Evolutionary conservation across 805 yeast species (phyloP), one percentile per base, ranked within the genome.

Genomic region (Saccharomycopsis fodiens): DNA sequence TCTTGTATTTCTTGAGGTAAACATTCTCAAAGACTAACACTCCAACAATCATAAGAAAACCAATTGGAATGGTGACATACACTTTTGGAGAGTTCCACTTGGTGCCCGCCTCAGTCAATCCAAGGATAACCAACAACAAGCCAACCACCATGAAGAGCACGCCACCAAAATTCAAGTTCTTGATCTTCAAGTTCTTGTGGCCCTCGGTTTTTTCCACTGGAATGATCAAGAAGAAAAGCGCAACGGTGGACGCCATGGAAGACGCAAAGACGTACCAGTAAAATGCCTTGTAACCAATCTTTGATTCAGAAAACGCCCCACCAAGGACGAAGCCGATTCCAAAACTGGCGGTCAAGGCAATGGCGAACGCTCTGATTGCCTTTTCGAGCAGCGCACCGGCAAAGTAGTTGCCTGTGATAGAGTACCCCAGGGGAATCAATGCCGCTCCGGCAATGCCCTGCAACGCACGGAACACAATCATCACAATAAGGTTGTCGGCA

Each of bases 391-490:
- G 35, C 2, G 66, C 64, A 4, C 45, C 47, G 4, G 57, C 60
- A 15, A 62, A 50, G 5, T 53, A 46, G 21, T 57, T 54, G 2
- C 62, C 65, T 2, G 63, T 58, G 15, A 66, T 40, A 1, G 67
- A 64, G 39, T 58, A 64, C 2, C 63, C 55, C 10, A 63, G 54
- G 3, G 76, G 76, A 12, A 72, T 55, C 6, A 67, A 44, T 2
- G 67, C 61, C 1, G 75, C 63, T 1, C 68, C 76, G 22, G 65
- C 61, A 68, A 36, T n/a, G n/a, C n/a, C n/a, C n/a, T n/a, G n/a
- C n/a, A n/a, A n/a, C n/a, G n/a, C n/a, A n/a, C n/a, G n/a, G n/a
- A n/a, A n/a, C n/a, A n/a, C n/a, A n/a, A n/a, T n/a, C n/a, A n/a
- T n/a, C n/a, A n/a, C n/a, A n/a, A 58, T 63, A 41, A 58, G 49